Percentiles rank a stretch among this genome's conserved stretches.
Evolutionary conservation across 306 rosid species (phyloP).

Genomic region (Senna siamea): DNA sequence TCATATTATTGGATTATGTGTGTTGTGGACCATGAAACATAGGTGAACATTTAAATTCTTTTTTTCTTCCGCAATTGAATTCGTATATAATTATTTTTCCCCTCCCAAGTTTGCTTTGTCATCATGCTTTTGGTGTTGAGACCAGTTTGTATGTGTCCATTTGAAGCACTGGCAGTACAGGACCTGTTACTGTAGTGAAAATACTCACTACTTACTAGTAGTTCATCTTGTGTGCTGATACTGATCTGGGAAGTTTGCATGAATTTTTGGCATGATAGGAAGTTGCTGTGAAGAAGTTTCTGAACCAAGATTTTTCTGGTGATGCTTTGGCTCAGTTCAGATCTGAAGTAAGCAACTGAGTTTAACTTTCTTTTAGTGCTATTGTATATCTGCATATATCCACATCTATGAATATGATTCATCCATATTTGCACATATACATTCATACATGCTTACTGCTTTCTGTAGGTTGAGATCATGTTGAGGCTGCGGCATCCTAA

Average conservation of each 20-base stretch:
- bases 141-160: slow-evolving; percentile 27
- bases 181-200: slow-evolving; percentile 17
- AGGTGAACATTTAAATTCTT: background rate
- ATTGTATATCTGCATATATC: background rate
- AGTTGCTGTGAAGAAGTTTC: slow-evolving; percentile 98
- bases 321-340: slow-evolving; percentile 88
- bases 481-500: slow-evolving; percentile 96
- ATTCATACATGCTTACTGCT: slow-evolving; percentile 37
- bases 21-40: background rate
- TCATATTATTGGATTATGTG: background rate
- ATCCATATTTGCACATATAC: slow-evolving; percentile 18
- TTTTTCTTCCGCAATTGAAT: background rate
- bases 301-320: slow-evolving; percentile 93
- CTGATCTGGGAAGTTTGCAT: slow-evolving; percentile 25
- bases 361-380: slow-evolving; percentile 12
- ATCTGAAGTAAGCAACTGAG: slow-evolving; percentile 77
- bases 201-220: slow-evolving; percentile 12
- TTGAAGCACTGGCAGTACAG: slow-evolving; percentile 25
- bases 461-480: slow-evolving; percentile 93
- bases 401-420: slow-evolving; percentile 22
- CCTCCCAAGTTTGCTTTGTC: background rate
- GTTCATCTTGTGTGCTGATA: slow-evolving; percentile 32
- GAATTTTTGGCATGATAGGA: slow-evolving; percentile 62
- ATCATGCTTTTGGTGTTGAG: slow-evolving; percentile 21
- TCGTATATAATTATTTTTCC: background rate